These are phyloP conservation scores for Verticillium alfalfae DNA, from an alignment of 2,329 filamentous ascomycete species.

Conservation along the genomic window DNA sequence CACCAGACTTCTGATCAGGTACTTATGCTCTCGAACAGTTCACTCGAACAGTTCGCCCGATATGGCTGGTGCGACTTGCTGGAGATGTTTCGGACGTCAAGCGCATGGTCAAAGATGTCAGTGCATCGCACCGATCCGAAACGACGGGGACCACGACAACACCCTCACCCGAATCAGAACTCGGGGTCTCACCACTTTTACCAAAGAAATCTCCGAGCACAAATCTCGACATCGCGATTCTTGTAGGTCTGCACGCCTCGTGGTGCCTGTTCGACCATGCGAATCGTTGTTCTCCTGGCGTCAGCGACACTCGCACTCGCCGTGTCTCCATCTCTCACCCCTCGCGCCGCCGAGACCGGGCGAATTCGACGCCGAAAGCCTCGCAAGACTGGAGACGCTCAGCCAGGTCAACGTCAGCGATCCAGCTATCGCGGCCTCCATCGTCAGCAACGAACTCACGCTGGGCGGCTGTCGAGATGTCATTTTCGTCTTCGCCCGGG, in stretches of 20 bases:
- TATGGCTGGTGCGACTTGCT: not conserved
- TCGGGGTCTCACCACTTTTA: not conserved
- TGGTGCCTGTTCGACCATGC: not conserved
- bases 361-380: not conserved
- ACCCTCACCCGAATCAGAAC: not conserved
- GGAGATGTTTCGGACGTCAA: not conserved
- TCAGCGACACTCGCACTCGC: not conserved
- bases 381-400: not conserved
- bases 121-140: not conserved
- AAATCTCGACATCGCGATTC: not conserved
- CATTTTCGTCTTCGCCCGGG: slow-evolving; percentile 15
- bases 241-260: not conserved
- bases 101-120: not conserved
- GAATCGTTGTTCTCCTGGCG: not conserved
- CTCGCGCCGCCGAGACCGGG: not conserved
- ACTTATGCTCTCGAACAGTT: not conserved
- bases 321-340: not conserved
- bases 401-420: not conserved
- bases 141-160: not conserved
- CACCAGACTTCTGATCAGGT: not conserved
- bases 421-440: not conserved
- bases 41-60: not conserved
- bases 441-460: slow-evolving; percentile 12
- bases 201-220: not conserved
- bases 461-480: slow-evolving; percentile 13